phyloP scores from a whole-genome alignment of 148 eudicot genomes.

The Tetragonia tetragonoides region DNA sequence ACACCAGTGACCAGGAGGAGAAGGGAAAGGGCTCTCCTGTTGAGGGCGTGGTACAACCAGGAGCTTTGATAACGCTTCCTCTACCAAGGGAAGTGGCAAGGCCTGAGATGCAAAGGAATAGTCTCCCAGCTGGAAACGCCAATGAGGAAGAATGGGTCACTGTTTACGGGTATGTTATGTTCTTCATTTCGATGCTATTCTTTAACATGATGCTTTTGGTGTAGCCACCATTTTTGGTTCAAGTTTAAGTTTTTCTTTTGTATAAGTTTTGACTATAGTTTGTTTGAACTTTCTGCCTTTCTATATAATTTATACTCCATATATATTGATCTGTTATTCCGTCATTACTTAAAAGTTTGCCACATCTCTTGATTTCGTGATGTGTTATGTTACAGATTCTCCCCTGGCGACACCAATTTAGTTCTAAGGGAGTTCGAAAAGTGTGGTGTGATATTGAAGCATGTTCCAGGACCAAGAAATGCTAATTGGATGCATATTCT shows the following conservation, averaged over 20 bases:
- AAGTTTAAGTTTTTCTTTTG: background rate
- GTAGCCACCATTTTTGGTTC: background rate
- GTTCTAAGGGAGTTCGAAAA: constrained; percentile 94
- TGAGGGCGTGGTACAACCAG: constrained; percentile 82
- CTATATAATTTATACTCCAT: background rate
- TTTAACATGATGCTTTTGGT: background rate
- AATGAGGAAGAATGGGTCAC: constrained; percentile 98
- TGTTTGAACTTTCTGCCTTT: background rate
- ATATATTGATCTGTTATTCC: background rate
- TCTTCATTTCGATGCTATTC: background rate
- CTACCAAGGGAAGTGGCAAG: constrained; percentile 91
- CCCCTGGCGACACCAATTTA: constrained; percentile 83
- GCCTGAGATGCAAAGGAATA: constrained; percentile 72
- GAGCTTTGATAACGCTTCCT: constrained; percentile 79
- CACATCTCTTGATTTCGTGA: background rate
- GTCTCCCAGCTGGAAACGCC: constrained; percentile 55
- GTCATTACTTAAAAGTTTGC: background rate
- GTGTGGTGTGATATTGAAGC: constrained; percentile 82
- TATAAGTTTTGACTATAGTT: background rate
- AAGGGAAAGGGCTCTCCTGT: constrained; percentile 92
- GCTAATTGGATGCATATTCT: constrained; percentile 98
- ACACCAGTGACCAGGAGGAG: constrained; percentile 63
- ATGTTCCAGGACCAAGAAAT: constrained; percentile 90
- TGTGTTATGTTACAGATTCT: constrained; percentile 49
- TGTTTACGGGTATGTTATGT: constrained; percentile 71